These are phyloP conservation scores for Wickerhamomyces silvicola DNA, from an alignment of 805 yeast species.

Conservation along the genomic window DNA sequence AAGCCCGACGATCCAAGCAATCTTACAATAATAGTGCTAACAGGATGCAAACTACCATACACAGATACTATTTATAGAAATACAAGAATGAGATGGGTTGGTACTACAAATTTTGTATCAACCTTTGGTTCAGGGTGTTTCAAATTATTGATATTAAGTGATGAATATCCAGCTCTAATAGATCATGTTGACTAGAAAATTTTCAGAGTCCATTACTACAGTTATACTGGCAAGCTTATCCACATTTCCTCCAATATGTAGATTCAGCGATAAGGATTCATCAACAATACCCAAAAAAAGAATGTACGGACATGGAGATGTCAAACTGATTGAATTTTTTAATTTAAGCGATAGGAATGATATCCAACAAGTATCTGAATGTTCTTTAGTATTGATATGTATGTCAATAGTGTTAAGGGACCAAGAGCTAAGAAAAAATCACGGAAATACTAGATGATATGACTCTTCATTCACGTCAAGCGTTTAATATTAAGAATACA, in stretches of 20 bases:
- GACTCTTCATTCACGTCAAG: slow-evolving; percentile 11
- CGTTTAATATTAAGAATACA: slow-evolving; percentile 1
- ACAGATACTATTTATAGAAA: slow-evolving; percentile 26
- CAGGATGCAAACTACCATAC: slow-evolving; percentile 24
- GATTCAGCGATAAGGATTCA: slow-evolving; percentile 14
- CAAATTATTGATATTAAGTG: slow-evolving; percentile 28
- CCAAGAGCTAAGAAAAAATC: slow-evolving; percentile 16
- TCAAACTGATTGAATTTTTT: slow-evolving; percentile 17
- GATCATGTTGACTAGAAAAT: slow-evolving; percentile 9
- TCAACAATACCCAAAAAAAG: slow-evolving; percentile 10
- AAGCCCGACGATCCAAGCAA: slow-evolving; percentile 10
- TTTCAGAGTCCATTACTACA: background rate
- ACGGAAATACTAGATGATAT: slow-evolving; percentile 17
- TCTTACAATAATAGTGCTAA: slow-evolving; percentile 25
- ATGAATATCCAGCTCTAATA: slow-evolving; percentile 25
- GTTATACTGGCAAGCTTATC: slow-evolving; percentile 7
- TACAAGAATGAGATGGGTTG: slow-evolving; percentile 33
- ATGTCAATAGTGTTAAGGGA: slow-evolving; percentile 21
- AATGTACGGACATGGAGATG: slow-evolving; percentile 16
- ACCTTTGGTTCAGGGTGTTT: slow-evolving; percentile 29
- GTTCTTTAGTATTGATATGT: slow-evolving; percentile 16
- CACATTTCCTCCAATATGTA: slow-evolving; percentile 17
- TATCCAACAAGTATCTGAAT: slow-evolving; percentile 12
- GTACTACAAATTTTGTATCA: slow-evolving; percentile 30
- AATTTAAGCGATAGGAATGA: slow-evolving; percentile 6